These are phyloP conservation scores for Epithele typhae DNA, from an alignment of 768 basidiomycete species.

Conservation along the genomic window DNA sequence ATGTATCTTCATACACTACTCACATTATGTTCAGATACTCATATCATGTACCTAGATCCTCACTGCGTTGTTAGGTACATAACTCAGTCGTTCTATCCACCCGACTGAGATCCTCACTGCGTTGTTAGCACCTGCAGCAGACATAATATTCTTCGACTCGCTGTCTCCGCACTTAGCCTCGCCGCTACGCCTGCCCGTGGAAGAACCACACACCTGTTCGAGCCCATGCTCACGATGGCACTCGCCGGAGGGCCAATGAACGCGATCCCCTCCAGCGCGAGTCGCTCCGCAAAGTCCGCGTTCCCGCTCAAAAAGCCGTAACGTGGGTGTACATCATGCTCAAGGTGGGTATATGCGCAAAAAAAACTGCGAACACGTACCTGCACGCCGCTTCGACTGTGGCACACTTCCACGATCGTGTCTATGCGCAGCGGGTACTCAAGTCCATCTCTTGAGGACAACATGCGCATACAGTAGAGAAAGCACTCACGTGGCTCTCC, in stretches of 20 bases:
- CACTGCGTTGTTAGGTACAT: no score
- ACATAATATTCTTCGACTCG: slow-evolving; percentile 96
- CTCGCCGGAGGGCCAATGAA: slow-evolving; percentile 89
- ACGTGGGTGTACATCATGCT: slow-evolving; percentile 89
- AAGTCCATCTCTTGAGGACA: not conserved
- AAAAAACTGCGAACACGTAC: slow-evolving; percentile 34
- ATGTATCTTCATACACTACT: no score
- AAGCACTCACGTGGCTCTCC: slow-evolving; percentile 76
- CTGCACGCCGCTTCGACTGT: slow-evolving; percentile 71
- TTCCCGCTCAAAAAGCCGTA: slow-evolving; percentile 93
- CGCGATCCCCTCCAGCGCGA: slow-evolving; percentile 75
- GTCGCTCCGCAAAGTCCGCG: slow-evolving; percentile 67
- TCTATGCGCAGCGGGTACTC: slow-evolving; percentile 71
- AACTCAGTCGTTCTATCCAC: not conserved
- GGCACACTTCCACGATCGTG: slow-evolving; percentile 83
- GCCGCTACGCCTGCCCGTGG: not conserved
- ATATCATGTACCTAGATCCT: no score
- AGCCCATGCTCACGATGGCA: slow-evolving; percentile 93
- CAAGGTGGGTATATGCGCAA: not conserved
- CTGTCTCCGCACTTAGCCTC: slow-evolving; percentile 30
- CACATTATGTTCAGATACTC: no score
- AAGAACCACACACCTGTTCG: slow-evolving; percentile 63
- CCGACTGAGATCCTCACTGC: not conserved
- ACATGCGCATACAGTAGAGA: no score
- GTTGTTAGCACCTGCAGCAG: slow-evolving; percentile 55